Base-by-base conservation (phyloP, 306 rosid genomes). In the Fragaria nilgerrensis region DNA sequence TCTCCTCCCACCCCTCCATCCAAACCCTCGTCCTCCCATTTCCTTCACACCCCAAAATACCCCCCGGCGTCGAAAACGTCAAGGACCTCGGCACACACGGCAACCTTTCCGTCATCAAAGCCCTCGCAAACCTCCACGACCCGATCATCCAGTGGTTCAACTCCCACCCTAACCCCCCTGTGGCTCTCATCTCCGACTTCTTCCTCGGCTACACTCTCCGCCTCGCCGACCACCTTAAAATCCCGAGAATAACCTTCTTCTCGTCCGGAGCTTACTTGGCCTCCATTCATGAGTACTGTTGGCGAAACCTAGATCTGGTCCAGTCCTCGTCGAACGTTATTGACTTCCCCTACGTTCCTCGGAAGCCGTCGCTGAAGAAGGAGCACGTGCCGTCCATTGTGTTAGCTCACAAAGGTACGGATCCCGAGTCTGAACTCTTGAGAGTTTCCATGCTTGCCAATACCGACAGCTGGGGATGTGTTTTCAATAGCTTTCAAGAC, bases 21-120 rank as follows among this genome's bases (percentile, higher is more conserved):
- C 70, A 84, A 17, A 76, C 96, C 22, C 69, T 93, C 0, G 15
- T 81, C 44, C 87, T 93, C 41, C 96, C 92, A 0, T 82, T 93
- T 48, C 97, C 96, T 12, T 37, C 89, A 0, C 88, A 93, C 88
- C 96, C 94, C 2, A 75, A 71, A 37, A 68, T 93, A 3, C 90
- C 94, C 58, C 14, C 83, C 0, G 89, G 77, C 19, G 84, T 62
- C 23, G 94, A 93, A 53, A 77, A 90, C 78, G 25, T 88, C 39
- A 87, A 78, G 27, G 81, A 93, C 2, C 1, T 93, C 44, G 96
- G 97, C 34, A 85, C 59, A 87, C 44, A 19, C 15, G 94, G 89
- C n/a, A 90, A 85, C 81, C 19, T 74, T n/a, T 77, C 85, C 47
- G 39, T 86, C 32, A 77, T 79, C 29, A 10, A 25, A 25, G 86